Base-by-base conservation (phyloP, 495 filamentous ascomycete species). In the Tuber melanosporum region DNA sequence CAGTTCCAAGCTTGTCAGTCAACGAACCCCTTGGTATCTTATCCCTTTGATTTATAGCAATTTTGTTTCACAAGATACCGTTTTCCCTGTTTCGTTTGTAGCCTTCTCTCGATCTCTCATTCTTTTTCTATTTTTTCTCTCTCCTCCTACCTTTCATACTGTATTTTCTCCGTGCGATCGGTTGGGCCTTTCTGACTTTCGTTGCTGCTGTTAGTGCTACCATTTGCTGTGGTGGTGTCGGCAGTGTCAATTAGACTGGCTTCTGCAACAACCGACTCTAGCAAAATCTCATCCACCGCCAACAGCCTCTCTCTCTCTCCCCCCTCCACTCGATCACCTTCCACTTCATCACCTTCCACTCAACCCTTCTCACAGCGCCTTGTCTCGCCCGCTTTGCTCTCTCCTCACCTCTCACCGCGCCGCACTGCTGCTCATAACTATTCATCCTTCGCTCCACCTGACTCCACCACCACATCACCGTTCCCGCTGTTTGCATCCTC, bases 61-160 rank as follows among this genome's bases (percentile, higher is more conserved):
- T 19, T 47, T 47, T 47, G 45, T 47, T 47, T 47, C 45, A 47
- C 45, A 14, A 47, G 19, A 47, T 47, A 15, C 45, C 0, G 45
- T 47, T 47, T 19, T 47, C 45, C 45, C 17, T 47, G 17, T 47
- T 19, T 47, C 70, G 26, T 72, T 80, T 80, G 78, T 78, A 71
- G 78, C 45, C 75, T 43, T 71, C 73, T 70, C 47, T n/a, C 47
- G 6, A 69, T 76, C 78, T 78, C 75, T 78, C 77, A 71, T 73
- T 71, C 57, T 41, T 72, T 77, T 62, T 73, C 32, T 71, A 75
- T 69, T 45, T 52, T 46, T 20, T 41, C 17, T 20, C 41, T 70
- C 15, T 19, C 19, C 19, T 6, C 17, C 45, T 45, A n/a, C 43
- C 42, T 71, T 69, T 39, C 45, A 26, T 66, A 49, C 1, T 1